These are phyloP conservation scores for Brachypodium distachyon DNA, from an alignment of 202 grass and related monocot species.

Conservation along the genomic window DNA sequence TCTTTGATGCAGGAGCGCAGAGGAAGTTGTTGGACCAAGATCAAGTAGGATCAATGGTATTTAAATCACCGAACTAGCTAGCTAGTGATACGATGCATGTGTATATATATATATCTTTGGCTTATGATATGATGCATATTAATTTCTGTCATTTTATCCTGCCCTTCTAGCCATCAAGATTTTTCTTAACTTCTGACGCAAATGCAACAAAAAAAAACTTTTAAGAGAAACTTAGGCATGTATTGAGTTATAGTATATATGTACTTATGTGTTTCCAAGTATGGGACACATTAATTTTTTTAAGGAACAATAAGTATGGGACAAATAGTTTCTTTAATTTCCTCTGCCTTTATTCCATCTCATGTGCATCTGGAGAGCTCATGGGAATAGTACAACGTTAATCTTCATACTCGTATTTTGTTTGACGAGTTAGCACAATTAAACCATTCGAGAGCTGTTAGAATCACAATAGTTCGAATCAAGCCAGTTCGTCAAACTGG, in stretches of 20 bases:
- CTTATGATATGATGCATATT: no score
- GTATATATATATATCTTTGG: background rate
- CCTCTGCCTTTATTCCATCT: background rate
- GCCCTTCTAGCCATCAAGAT: background rate
- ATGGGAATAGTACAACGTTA: slow-evolving; percentile 9
- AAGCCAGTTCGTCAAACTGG: no score
- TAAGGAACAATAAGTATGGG: background rate
- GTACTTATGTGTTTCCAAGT: background rate
- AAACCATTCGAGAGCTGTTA: background rate
- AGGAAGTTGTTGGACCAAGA: slow-evolving; percentile 32
- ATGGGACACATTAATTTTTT: background rate
- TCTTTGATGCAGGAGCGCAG: slow-evolving; percentile 38
- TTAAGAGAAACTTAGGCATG: no score
- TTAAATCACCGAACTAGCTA: background rate
- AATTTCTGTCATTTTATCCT: background rate
- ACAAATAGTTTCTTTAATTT: background rate
- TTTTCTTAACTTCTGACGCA: background rate
- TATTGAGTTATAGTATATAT: no score
- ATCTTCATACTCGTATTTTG: background rate
- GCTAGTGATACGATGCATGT: background rate
- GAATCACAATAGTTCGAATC: background rate
- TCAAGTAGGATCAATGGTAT: slow-evolving; percentile 34
- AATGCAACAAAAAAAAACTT: background rate
- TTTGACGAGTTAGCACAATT: background rate
- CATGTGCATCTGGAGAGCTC: background rate